Conservation (phyloP, 2,329 filamentous ascomycete genomes). For the Nemania serpens region DNA sequence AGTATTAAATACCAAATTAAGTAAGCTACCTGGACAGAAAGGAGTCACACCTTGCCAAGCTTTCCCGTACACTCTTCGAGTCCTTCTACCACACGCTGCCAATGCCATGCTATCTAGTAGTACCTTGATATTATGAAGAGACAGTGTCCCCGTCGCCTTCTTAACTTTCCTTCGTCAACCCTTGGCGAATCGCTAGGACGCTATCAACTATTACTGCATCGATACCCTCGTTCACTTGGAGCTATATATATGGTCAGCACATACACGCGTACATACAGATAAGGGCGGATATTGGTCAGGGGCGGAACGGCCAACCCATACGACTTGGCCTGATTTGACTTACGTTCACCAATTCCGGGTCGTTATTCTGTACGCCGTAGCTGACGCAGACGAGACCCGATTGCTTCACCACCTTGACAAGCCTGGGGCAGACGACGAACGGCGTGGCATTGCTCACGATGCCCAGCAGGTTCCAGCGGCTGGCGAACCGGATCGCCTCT, state of each 20-base stretch:
- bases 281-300: neutral
- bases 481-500: constrained; percentile 93
- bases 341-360: constrained; percentile 83
- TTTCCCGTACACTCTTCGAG: too few relatives aligned
- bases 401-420: constrained; percentile 93
- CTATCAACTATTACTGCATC: constrained; percentile 98
- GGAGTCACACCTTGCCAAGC: too few relatives aligned
- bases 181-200: constrained; percentile 90
- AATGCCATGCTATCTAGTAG: neutral
- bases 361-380: constrained; percentile 91
- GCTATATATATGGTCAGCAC: constrained; percentile 48
- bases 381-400: constrained; percentile 92
- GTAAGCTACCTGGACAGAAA: too few relatives aligned
- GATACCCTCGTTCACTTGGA: constrained; percentile 93
- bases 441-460: constrained; percentile 89
- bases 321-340: constrained; percentile 46
- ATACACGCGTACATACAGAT: neutral
- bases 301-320: neutral
- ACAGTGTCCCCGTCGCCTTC: too few relatives aligned
- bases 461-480: constrained; percentile 90
- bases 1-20: too few relatives aligned
- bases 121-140: too few relatives aligned
- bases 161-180: constrained; percentile 62
- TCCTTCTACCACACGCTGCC: too few relatives aligned
- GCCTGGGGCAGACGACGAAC: constrained; percentile 82